Percentiles rank a stretch among this genome's conserved stretches.
phyloP scores from a whole-genome alignment of 2,329 filamentous ascomycete genomes.

The Epichloe aotearoae region DNA sequence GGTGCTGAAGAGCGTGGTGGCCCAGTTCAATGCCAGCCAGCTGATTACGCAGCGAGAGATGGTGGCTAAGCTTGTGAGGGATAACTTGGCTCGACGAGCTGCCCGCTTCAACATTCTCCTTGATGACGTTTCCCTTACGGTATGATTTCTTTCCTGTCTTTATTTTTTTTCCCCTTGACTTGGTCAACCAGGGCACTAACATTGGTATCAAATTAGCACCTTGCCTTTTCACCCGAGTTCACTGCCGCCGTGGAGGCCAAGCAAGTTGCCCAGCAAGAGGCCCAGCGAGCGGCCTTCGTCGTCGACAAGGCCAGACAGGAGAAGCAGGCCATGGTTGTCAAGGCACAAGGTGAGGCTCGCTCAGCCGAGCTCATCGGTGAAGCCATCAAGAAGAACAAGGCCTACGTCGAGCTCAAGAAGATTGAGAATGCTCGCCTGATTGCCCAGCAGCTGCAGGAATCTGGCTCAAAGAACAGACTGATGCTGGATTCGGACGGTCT shows the following conservation, averaged over 20 bases:
- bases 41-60: conserved; percentile 98
- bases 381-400: conserved; percentile 97
- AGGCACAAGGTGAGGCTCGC: conserved; percentile 95
- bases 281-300: conserved; percentile 90
- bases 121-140: conserved; percentile 93
- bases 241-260: conserved; percentile 62
- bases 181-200: background rate
- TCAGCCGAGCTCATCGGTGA: conserved; percentile 97
- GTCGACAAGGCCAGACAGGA: conserved; percentile 98
- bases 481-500: conserved; percentile 85
- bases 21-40: conserved; percentile 97
- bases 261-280: conserved; percentile 77
- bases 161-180: background rate
- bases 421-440: conserved; percentile 92
- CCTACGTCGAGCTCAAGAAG: conserved; percentile 93
- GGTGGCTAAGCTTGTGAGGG: conserved; percentile 78
- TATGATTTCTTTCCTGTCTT: conserved; percentile 28
- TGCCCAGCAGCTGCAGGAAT: conserved; percentile 76
- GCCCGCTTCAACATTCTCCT: conserved; percentile 95
- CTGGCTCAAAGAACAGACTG: conserved; percentile 79
- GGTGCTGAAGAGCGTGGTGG: conserved; percentile 95
- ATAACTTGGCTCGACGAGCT: conserved; percentile 82
- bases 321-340: conserved; percentile 97
- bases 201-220: conserved; percentile 33
- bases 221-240: conserved; percentile 62